Conservation (phyloP, 1,284 basidiomycete genomes). For the Irpex rosettiformis region DNA sequence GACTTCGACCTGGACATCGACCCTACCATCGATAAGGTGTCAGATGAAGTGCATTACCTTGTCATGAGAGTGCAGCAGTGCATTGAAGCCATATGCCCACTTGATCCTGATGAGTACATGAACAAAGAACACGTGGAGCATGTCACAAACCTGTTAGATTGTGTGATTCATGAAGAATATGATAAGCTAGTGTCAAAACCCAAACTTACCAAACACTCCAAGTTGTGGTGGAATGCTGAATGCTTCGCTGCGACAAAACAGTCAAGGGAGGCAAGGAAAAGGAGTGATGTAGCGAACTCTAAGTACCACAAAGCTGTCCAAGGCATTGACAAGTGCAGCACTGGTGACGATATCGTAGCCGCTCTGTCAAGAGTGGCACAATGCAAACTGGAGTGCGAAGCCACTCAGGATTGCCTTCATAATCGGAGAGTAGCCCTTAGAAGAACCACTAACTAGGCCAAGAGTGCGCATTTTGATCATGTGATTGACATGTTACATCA, state of each 20-base stretch:
- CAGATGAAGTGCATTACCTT: not conserved
- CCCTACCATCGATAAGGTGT: not conserved
- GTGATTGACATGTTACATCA: slow-evolving; percentile 4
- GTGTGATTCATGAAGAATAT: not conserved
- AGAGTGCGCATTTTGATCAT: slow-evolving; percentile 6
- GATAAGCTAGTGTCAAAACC: not conserved
- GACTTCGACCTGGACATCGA: not conserved
- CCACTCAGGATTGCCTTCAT: not conserved
- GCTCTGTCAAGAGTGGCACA: not conserved
- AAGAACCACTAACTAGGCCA: slow-evolving; percentile 3
- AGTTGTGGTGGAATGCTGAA: slow-evolving; percentile 11
- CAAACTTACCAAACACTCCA: not conserved
- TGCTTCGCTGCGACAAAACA: slow-evolving; percentile 1
- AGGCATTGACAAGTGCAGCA: not conserved
- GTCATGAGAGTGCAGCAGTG: too few relatives aligned
- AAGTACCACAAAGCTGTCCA: not conserved
- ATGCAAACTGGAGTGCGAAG: not conserved
- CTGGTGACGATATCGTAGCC: too few relatives aligned
- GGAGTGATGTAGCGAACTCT: not conserved
- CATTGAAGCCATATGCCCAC: not conserved
- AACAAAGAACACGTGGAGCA: slow-evolving; percentile 5
- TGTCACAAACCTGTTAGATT: not conserved
- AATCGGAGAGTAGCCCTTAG: not conserved
- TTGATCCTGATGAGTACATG: not conserved
- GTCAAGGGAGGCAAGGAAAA: not conserved